These are phyloP conservation scores for Hygrophorus russula DNA, from an alignment of 768 basidiomycete species.

Conservation along the genomic window DNA sequence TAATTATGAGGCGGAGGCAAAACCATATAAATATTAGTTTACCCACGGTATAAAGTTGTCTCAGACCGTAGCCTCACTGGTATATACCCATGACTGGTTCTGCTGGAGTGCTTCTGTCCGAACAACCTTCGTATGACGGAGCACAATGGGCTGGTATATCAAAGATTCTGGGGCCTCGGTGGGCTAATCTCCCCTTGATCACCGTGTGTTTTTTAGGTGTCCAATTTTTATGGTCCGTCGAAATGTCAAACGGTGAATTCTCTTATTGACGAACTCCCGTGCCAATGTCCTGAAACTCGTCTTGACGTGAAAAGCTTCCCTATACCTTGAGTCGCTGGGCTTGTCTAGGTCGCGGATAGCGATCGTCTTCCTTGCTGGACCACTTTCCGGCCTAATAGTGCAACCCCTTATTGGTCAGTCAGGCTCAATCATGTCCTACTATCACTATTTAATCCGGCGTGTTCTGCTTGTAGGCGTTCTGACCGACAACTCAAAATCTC, in stretches of 20 bases:
- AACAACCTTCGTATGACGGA: slow-evolving; percentile 20
- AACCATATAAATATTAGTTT: no score
- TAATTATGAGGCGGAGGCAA: no score
- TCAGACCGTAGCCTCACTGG: no score
- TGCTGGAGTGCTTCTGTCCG: slow-evolving; percentile 32
- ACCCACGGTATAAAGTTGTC: no score
- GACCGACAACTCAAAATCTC: slow-evolving; percentile 75
- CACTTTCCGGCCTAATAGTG: slow-evolving; percentile 79
- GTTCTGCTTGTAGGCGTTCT: slow-evolving; percentile 39
- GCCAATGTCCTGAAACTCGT: neutral
- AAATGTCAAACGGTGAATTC: slow-evolving; percentile 76
- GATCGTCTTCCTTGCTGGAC: slow-evolving; percentile 87
- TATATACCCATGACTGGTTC: slow-evolving; percentile 40
- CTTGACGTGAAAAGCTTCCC: slow-evolving; percentile 39
- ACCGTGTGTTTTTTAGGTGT: slow-evolving; percentile 78
- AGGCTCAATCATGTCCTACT: neutral
- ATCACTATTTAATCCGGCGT: slow-evolving; percentile 3
- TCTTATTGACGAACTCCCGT: slow-evolving; percentile 1
- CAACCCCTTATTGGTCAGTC: slow-evolving; percentile 75
- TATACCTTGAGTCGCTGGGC: slow-evolving; percentile 84
- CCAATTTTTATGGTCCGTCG: slow-evolving; percentile 87
- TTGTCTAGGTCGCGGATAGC: slow-evolving; percentile 81
- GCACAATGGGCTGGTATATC: slow-evolving; percentile 40
- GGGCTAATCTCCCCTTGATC: slow-evolving; percentile 55
- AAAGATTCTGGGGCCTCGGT: slow-evolving; percentile 54